Percentiles rank a stretch among this genome's conserved stretches.
phyloP scores from a whole-genome alignment of 805 yeast genomes.

The Saccharomycodes ludwigii region DNA sequence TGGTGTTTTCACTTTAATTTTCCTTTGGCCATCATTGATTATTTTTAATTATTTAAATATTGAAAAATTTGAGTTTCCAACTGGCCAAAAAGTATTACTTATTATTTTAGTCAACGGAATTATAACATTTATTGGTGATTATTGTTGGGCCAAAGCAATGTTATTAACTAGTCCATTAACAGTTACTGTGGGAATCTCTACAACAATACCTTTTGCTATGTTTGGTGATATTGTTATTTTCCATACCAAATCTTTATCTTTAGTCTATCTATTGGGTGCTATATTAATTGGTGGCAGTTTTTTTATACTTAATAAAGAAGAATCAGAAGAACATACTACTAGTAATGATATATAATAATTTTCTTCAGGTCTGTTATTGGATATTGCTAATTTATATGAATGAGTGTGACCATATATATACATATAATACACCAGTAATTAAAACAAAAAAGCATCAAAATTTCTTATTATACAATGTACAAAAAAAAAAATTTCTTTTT shows the following conservation, averaged over 20 bases:
- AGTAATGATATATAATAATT: too few relatives aligned
- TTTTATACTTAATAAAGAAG: conserved; percentile 69
- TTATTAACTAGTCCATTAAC: conserved; percentile 86
- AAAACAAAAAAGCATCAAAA: too few relatives aligned
- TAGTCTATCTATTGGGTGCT: conserved; percentile 70
- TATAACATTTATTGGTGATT: conserved; percentile 78
- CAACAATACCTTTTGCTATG: conserved; percentile 92
- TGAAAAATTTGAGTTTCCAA: conserved; percentile 68
- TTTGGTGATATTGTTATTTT: conserved; percentile 75
- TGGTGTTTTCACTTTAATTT: conserved; percentile 64
- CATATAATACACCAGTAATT: too few relatives aligned
- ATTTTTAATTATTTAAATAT: conserved; percentile 49
- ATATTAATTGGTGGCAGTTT: conserved; percentile 69
- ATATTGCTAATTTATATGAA: too few relatives aligned
- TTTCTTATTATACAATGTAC: conserved; percentile 7
- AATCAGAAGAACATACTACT: conserved; percentile 51
- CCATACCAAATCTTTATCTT: conserved; percentile 48
- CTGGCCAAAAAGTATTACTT: conserved; percentile 33
- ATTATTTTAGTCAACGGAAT: conserved; percentile 55
- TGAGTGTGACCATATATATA: too few relatives aligned
- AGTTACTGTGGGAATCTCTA: conserved; percentile 86
- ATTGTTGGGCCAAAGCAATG: conserved; percentile 94
- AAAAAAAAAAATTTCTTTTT: too few relatives aligned
- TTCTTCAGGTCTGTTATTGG: too few relatives aligned
- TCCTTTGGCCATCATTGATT: conserved; percentile 74